phyloP scores from a whole-genome alignment of 2,329 filamentous ascomycete genomes.

The Tolypocladium sp. region DNA sequence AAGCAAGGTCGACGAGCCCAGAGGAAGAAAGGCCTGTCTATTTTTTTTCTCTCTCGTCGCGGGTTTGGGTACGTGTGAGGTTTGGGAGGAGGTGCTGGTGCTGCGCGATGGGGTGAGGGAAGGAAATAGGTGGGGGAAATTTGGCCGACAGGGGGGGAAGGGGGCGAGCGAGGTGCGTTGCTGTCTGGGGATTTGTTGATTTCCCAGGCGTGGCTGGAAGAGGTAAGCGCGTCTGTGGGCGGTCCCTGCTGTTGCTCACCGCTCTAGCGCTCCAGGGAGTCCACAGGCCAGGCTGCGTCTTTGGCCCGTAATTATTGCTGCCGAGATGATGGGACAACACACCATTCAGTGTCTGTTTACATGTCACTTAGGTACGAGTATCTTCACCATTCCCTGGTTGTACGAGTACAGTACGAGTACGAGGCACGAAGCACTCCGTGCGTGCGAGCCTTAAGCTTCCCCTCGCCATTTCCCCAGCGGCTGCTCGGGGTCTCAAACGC shows the following conservation, averaged over 20 bases:
- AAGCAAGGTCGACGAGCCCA: slow-evolving; percentile 11
- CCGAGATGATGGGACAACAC: not conserved
- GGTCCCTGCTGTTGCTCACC: slow-evolving; percentile 8
- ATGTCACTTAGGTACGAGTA: not conserved
- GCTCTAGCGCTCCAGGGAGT: slow-evolving; percentile 3
- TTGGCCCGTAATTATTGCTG: slow-evolving; percentile 2
- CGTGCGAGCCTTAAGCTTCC: too few species aligned
- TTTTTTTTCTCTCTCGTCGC: slow-evolving; percentile 7
- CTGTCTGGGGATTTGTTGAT: slow-evolving; percentile 29
- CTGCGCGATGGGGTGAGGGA: slow-evolving; percentile 14
- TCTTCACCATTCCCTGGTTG: too few species aligned
- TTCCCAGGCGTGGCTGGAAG: slow-evolving; percentile 21
- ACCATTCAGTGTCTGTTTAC: not conserved
- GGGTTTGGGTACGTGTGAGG: slow-evolving; percentile 10
- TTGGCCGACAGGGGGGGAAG: slow-evolving; percentile 27
- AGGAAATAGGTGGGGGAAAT: slow-evolving; percentile 39
- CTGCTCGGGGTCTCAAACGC: not conserved
- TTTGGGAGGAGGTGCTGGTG: slow-evolving; percentile 14
- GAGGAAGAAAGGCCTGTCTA: slow-evolving; percentile 13
- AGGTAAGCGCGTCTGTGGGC: slow-evolving; percentile 23
- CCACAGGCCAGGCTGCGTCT: not conserved
- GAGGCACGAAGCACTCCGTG: not conserved
- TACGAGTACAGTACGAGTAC: not conserved
- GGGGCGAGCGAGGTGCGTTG: slow-evolving; percentile 12
- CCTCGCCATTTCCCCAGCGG: not conserved